Base-by-base conservation (phyloP, 2,329 filamentous ascomycete genomes). In the Pseudogymnoascus sp. region DNA sequence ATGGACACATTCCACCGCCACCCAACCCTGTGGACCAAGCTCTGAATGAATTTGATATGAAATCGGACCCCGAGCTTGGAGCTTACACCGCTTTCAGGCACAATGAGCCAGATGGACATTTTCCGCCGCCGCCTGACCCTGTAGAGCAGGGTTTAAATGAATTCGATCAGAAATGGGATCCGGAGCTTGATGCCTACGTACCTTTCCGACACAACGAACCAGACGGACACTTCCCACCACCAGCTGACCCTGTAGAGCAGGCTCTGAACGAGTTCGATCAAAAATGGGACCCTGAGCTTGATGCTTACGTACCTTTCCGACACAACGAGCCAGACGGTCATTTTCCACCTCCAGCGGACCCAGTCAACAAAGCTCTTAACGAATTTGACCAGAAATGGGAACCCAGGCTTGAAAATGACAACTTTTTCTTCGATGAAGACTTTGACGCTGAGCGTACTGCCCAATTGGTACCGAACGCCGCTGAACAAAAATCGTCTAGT, bases 101-200 rank as follows among this genome's bases (percentile, higher is more conserved):
- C 8, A 66, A 74, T 8, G 74, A 76, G 64, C 72, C 72, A 1
- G 72, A 80, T 65, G 78, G 78, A 25, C 74, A 76, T 38, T 68
- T 61, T 11, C 37, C 34, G 12, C 38, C 18, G 67, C n/a, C 65
- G 69, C 42, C 53, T 25, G 11, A 25, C 21, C 25, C 23, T 36
- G 53, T 61, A 12, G 53, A 28, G n/a, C 53, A 61, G 36, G 53
- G n/a, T 61, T 34, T 63, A 12, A 42, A 38, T n/a, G 62, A 63
- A 38, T 61, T 61, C 7, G 61, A 59, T 34, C 8, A 14, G 31
- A 62, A 62, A 44, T 31, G 38, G 53, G 40, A 59, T 11, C 40
- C 28, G 3, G 53, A 64, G n/a, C 18, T 38, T 31, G 36, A 71
- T 66, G 72, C 72, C 61, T 79, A 74, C 66, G 64, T 64, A 31